Percentiles rank a stretch among this genome's conserved stretches.
These are phyloP conservation scores for Trichoderma arundinaceum DNA, from an alignment of 2,329 filamentous ascomycete species.

Conservation along the genomic window DNA sequence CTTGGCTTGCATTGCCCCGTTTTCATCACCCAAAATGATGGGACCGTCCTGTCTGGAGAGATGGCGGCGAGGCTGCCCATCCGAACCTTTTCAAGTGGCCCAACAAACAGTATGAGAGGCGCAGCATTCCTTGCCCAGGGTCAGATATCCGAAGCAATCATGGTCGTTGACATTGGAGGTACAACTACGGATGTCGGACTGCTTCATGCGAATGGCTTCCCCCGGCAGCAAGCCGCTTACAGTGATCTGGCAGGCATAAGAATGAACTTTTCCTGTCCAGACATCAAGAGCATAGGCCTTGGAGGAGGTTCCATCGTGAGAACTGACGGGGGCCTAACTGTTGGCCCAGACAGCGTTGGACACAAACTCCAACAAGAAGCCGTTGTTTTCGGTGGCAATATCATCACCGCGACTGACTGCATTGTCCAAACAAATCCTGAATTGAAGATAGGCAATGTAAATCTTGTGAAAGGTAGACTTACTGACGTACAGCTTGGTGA, in stretches of 20 bases:
- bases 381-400: constrained; percentile 60
- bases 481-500: constrained; percentile 44
- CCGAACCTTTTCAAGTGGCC: constrained; percentile 65
- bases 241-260: constrained; percentile 66
- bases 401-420: constrained; percentile 65
- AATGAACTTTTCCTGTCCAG: constrained; percentile 64
- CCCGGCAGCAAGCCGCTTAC: constrained; percentile 66
- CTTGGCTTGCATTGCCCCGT: constrained; percentile 59
- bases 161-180: constrained; percentile 71
- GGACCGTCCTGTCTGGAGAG: constrained; percentile 61
- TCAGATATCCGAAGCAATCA: constrained; percentile 48
- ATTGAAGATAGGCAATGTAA: constrained; percentile 50
- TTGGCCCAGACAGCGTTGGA: constrained; percentile 68
- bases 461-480: constrained; percentile 44
- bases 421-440: constrained; percentile 45
- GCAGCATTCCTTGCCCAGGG: constrained; percentile 62
- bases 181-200: constrained; percentile 70
- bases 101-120: constrained; percentile 68
- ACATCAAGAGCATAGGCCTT: constrained; percentile 64
- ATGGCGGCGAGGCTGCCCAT: constrained; percentile 63
- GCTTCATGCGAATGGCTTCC: constrained; percentile 65
- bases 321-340: constrained; percentile 46
- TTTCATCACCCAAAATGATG: constrained; percentile 69
- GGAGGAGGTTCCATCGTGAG: constrained; percentile 64
- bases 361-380: constrained; percentile 61